Evolutionary conservation across 768 basidiomycete species (phyloP).

Genomic region (Boletus sensibilis): DNA sequence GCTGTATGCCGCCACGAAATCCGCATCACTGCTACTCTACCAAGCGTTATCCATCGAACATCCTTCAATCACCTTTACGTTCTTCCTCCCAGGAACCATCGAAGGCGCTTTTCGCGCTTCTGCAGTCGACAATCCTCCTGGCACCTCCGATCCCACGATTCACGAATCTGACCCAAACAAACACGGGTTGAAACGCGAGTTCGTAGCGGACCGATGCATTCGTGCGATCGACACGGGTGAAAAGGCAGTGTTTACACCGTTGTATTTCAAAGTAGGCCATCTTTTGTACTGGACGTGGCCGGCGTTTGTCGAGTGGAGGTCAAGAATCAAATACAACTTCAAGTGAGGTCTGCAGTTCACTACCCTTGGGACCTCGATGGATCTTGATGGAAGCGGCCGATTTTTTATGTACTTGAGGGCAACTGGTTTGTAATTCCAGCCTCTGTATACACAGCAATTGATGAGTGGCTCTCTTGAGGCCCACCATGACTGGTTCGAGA

Average conservation of each 20-base stretch:
- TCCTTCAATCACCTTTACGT: conserved; percentile 61
- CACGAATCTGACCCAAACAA: conserved; percentile 53
- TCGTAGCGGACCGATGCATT: conserved; percentile 60
- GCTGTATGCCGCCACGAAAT: conserved; percentile 82
- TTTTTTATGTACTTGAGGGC: neutral
- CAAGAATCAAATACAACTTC: conserved; percentile 67
- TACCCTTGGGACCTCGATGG: neutral
- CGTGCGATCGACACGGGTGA: conserved; percentile 57
- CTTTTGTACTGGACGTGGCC: conserved; percentile 68
- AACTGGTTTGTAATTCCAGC: neutral
- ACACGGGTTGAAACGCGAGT: conserved; percentile 55
- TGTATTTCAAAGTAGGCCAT: conserved; percentile 45
- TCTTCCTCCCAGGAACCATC: conserved; percentile 66
- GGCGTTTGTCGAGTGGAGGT: conserved; percentile 52
- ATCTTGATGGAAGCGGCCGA: neutral
- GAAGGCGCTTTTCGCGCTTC: conserved; percentile 78
- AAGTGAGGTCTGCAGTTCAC: conserved; percentile 6
- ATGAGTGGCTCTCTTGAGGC: neutral
- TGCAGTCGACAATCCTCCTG: conserved; percentile 59
- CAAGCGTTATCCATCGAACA: conserved; percentile 81
- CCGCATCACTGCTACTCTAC: conserved; percentile 73
- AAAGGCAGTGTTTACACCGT: conserved; percentile 59
- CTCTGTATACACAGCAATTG: neutral
- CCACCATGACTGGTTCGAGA: neutral
- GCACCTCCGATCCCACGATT: conserved; percentile 29